Base-by-base conservation (phyloP, 306 rosid species). In the Pyrus communis region DNA sequence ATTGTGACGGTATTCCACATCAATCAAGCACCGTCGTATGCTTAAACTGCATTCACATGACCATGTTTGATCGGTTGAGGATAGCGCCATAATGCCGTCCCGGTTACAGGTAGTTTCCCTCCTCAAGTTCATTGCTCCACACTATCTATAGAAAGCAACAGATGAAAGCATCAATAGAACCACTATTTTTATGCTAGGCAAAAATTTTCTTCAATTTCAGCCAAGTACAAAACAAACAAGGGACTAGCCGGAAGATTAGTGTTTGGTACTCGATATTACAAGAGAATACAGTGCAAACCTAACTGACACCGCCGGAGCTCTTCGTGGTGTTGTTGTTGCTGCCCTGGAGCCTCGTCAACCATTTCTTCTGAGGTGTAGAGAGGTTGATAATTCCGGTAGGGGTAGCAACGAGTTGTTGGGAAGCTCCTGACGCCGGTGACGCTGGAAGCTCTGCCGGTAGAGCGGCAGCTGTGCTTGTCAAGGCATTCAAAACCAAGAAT, bases 391-490 rank as follows among this genome's bases (percentile, higher is more conserved):
- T 42, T 11, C 71, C 80, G 13, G 75, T 31, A 45, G 69, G 75
- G 68, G 90, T 68, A 30, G 81, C 72, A 70, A 71, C n/a, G 49
- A 75, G 79, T 72, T 75, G 80, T 73, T 80, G 82, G 27, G 87
- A 25, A 51, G 55, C 21, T 51, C 7, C 55, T 17, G 55, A 15
- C 21, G 21, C 0, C 3, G 21, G 3, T 12, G 66, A 72, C 4
- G 54, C 74, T 11, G 98, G 97, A 78, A 92, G 97, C 84, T 95
- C 99, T 2, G 99, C 99, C 62, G 97, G 97, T 70, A 95, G 90
- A n/a, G 99, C 99, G 33, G 99, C 74, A 57, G 99, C 97, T 35
- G 96, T 84, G 89, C 97, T 92, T 3, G 97, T 95, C 77, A 95
- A 95, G 69, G 86, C 97, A 82, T 92, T 95, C 17, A 95, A 85